Conservation (phyloP, 768 basidiomycete species). For the Hygrophoropsis aurantiaca region DNA sequence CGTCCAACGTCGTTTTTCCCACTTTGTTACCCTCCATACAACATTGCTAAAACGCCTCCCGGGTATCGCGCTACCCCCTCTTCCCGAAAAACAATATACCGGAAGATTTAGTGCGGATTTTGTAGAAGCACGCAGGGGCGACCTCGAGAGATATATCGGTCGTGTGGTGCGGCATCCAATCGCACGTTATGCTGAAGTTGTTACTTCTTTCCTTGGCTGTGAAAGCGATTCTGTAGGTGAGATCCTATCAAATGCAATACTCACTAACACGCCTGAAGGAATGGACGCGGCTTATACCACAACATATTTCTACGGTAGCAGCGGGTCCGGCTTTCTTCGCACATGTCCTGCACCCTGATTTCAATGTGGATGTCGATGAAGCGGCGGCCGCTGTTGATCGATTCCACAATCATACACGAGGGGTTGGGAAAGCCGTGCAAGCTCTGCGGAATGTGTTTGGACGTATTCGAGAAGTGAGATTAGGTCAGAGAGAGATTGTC, state of each 20-base stretch:
- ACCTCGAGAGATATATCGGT: slow-evolving; percentile 76
- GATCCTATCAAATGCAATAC: background rate
- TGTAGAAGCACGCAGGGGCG: slow-evolving; percentile 77
- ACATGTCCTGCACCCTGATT: slow-evolving; percentile 80
- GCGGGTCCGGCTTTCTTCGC: slow-evolving; percentile 79
- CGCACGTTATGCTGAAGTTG: slow-evolving; percentile 72
- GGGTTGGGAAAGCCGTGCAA: slow-evolving; percentile 69
- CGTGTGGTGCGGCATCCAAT: slow-evolving; percentile 74
- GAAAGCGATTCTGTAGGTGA: slow-evolving; percentile 69
- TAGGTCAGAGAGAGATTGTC: slow-evolving; percentile 46
- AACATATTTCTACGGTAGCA: slow-evolving; percentile 57
- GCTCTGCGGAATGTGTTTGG: slow-evolving; percentile 62
- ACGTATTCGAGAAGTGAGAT: slow-evolving; percentile 60
- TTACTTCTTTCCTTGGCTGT: slow-evolving; percentile 77
- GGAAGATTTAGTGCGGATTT: slow-evolving; percentile 81
- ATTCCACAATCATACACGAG: slow-evolving; percentile 66
- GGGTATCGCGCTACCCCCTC: slow-evolving; percentile 74
- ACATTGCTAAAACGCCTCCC: slow-evolving; percentile 68
- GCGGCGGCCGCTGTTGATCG: slow-evolving; percentile 55
- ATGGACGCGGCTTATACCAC: slow-evolving; percentile 64
- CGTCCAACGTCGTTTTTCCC: slow-evolving; percentile 80
- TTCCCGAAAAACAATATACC: slow-evolving; percentile 85
- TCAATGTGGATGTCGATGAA: slow-evolving; percentile 78
- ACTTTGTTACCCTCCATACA: slow-evolving; percentile 78
- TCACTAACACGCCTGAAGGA: slow-evolving; percentile 45